Evolutionary conservation across 352 stramenopile species (phyloP), one percentile per base, ranked within the genome.

Genomic region (Globisporangium apiculatum): DNA sequence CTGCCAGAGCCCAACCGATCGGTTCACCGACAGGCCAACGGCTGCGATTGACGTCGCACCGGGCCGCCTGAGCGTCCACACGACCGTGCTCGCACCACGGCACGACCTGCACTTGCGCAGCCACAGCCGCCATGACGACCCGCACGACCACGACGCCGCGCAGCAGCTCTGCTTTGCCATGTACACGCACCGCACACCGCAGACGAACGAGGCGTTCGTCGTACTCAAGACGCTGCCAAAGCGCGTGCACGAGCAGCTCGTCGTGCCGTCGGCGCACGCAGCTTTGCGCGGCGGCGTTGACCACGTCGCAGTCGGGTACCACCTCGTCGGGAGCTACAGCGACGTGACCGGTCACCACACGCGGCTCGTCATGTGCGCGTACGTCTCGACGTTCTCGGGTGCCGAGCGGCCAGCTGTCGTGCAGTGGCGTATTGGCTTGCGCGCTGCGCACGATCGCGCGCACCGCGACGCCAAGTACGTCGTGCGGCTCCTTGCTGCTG

Each of bases 231-330:
- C 81, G 12, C 65, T 91, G 14, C 73, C 76, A 0, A 72, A 68
- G 17, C 55, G 68, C 36, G 66, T 80, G 7, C 81, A 87, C 62
- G 46, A 73, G 41, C 69, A 69, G 41, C 58, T 81, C 41, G 56
- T 64, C 4, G 35, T 49, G 53, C 17, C 42, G 61, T 18, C 62
- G 36, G 35, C 38, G 42, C 6, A 48, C 61, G 18, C 67, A 55
- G 66, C 68, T 50, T 0, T 74, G 58, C 60, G 67, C 48, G 67
- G 71, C 31, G 64, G 68, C 5, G 36, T 79, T 43, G 80, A 91
- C 48, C 73, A 89, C 40, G 78, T 91, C 35, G 75, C 72, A 9
- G 73, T 83, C 15, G 81, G 81, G 0, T 91, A 87, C 43, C 71
- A 89, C 51, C 68, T 91, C 36, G 70, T 58, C 8, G 70, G 69